phyloP scores from a whole-genome alignment of 805 yeast genomes.

The Lachancea mirantina region DNA sequence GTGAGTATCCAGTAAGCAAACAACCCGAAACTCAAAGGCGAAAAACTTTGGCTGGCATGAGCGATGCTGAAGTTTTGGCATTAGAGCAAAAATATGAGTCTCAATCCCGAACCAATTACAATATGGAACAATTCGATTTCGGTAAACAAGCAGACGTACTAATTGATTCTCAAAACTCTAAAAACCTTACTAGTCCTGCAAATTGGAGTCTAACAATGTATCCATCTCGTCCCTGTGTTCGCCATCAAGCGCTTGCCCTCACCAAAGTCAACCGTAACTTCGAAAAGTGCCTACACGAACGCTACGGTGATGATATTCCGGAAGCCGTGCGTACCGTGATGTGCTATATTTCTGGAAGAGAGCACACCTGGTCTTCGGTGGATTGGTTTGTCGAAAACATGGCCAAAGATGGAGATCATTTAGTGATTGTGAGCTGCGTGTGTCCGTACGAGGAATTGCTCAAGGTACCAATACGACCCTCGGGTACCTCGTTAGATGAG shows the following conservation, averaged over 20 bases:
- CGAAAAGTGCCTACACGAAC: conserved; percentile 11
- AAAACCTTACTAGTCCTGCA: conserved; percentile 7
- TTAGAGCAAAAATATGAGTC: conserved; percentile 25
- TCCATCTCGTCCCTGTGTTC: conserved; percentile 30
- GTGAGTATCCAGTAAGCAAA: conserved; percentile 3
- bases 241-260: conserved; percentile 24
- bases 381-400: conserved; percentile 58
- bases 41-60: conserved; percentile 30
- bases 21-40: conserved; percentile 7
- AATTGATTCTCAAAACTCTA: conserved; percentile 10
- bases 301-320: conserved; percentile 9
- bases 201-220: conserved; percentile 25
- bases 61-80: conserved; percentile 25
- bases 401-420: conserved; percentile 55
- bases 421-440: conserved; percentile 52
- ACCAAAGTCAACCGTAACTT: conserved; percentile 18
- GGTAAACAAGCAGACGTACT: conserved; percentile 21
- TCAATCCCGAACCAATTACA: conserved; percentile 19
- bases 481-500: neutral
- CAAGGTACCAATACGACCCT: neutral
- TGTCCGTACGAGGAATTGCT: conserved; percentile 24
- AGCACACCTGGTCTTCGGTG: conserved; percentile 68
- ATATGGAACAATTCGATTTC: conserved; percentile 27
- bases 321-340: conserved; percentile 38
- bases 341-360: conserved; percentile 57